These are phyloP conservation scores for Ambispora gerdemannii DNA, from an alignment of 192 early-diverging fungal genomes.

Conservation along the genomic window DNA sequence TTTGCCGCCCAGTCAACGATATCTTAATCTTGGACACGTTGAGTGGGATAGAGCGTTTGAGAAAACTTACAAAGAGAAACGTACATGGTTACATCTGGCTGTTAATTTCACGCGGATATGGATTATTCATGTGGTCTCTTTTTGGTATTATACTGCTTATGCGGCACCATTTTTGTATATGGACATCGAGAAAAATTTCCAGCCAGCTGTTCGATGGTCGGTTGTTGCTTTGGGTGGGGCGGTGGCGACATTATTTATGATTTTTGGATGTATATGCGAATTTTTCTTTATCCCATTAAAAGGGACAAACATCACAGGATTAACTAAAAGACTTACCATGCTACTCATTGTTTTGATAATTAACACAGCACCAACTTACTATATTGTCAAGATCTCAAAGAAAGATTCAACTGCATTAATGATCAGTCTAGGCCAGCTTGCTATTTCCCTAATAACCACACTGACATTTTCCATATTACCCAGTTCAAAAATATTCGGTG, in stretches of 20 bases:
- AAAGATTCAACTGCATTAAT: conserved; percentile 49
- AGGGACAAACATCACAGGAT: conserved; percentile 50
- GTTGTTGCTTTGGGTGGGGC: conserved; percentile 70
- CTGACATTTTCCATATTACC: conserved; percentile 67
- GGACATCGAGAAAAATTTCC: conserved; percentile 20
- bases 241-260: conserved; percentile 63
- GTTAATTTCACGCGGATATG: conserved; percentile 84
- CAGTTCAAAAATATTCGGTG: conserved; percentile 55
- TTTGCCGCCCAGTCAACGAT: conserved; percentile 60
- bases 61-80: conserved; percentile 83
- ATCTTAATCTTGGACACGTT: conserved; percentile 56
- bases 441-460: conserved; percentile 64
- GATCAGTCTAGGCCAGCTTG: conserved; percentile 64
- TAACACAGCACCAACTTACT: conserved; percentile 64
- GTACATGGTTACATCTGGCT: conserved; percentile 77
- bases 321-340: conserved; percentile 52
- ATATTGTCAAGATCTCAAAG: conserved; percentile 47
- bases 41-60: conserved; percentile 67
- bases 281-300: conserved; percentile 65
- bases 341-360: conserved; percentile 58
- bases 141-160: conserved; percentile 77
- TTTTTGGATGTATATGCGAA: conserved; percentile 65
- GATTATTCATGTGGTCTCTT: conserved; percentile 77
- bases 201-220: conserved; percentile 54
- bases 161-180: conserved; percentile 67